Evolutionary conservation across 75 land plant species (phyloP), one percentile per base, ranked within the genome.

Genomic region (Isoetes taiwanensis): DNA sequence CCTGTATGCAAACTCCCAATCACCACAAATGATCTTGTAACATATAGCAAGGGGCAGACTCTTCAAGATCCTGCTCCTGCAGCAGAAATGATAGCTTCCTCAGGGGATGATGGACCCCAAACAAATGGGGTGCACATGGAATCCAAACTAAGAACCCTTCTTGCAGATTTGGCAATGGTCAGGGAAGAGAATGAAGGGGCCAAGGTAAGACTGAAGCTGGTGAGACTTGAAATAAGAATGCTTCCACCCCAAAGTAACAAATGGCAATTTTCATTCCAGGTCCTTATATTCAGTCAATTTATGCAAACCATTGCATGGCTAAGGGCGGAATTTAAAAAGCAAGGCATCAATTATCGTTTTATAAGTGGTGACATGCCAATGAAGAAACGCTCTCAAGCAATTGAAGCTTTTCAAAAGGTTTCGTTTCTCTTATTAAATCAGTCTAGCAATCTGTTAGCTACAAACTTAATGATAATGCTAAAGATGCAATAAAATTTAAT

Each of bases 321-420:
- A 14, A 72, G 66, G 40, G 50, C 52, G 32, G 63, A 72, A 41
- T 72, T 72, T 59, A 72, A 72, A 54, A 72, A 66, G 14, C 64
- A 72, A 25, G 70, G 70, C 5, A 72, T 72, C 35, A 72, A 61
- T 54, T 72, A 72, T 48, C 62, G 75, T 27, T 72, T 72, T 30
- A 72, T 72, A 19, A 72, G 75, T 40, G 70, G 75, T 12, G 75
- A 72, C 60, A 72, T 72, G 70, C 75, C 75, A 28, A 72, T 72
- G 75, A 72, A 72, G 59, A 72, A 72, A 39, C 64, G 75, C 1
- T 69, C 70, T 2, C 75, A 72, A 61, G 75, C 70, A 3, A 72
- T 72, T 28, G 75, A 72, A 52, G 75, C 75, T 0, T 72, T 72
- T 54, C 75, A 72, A 12, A 72, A 72, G 64, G 75, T 68, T 30